These are phyloP conservation scores for Globisporangium acanthophoron DNA, from an alignment of 352 stramenopile species.

Conservation along the genomic window DNA sequence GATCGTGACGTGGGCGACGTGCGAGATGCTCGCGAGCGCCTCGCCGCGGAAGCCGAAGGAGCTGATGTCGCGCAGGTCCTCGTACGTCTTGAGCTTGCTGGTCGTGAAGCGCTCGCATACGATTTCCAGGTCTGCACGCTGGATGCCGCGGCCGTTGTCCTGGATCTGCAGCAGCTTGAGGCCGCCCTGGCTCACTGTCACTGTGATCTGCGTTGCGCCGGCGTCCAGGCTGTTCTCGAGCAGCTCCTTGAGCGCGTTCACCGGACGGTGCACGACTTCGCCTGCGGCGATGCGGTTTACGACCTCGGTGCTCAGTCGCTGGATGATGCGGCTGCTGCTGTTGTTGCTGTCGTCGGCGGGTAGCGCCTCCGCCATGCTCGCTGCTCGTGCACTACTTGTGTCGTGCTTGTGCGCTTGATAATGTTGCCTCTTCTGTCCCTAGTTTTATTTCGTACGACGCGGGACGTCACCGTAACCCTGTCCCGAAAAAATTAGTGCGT, in stretches of 20 bases:
- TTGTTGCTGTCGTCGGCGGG: not conserved
- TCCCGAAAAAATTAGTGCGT: too few species aligned
- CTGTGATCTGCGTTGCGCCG: constrained; percentile 75
- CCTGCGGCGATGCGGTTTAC: constrained; percentile 93
- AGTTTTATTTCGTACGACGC: too few species aligned
- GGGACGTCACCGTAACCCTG: too few species aligned
- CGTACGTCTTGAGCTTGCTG: constrained; percentile 93
- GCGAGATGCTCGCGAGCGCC: constrained; percentile 95
- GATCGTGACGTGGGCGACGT: constrained; percentile 92
- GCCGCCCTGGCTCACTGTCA: constrained; percentile 81
- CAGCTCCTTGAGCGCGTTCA: constrained; percentile 96
- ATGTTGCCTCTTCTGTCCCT: not conserved
- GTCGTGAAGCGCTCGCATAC: constrained; percentile 98
- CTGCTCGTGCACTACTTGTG: not conserved
- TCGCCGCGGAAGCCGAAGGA: constrained; percentile 99
- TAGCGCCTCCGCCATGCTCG: not conserved
- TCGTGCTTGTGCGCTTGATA: too few species aligned
- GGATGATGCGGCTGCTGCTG: constrained; percentile 44
- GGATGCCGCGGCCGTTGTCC: constrained; percentile 94
- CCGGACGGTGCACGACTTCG: constrained; percentile 95
- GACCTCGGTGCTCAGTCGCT: constrained; percentile 87
- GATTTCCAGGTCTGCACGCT: constrained; percentile 89
- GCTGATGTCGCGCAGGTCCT: constrained; percentile 92
- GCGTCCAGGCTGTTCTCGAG: constrained; percentile 99
- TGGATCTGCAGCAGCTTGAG: constrained; percentile 94